These are phyloP conservation scores for Xylaria sp. DNA, from an alignment of 2,329 filamentous ascomycete species.

Conservation along the genomic window DNA sequence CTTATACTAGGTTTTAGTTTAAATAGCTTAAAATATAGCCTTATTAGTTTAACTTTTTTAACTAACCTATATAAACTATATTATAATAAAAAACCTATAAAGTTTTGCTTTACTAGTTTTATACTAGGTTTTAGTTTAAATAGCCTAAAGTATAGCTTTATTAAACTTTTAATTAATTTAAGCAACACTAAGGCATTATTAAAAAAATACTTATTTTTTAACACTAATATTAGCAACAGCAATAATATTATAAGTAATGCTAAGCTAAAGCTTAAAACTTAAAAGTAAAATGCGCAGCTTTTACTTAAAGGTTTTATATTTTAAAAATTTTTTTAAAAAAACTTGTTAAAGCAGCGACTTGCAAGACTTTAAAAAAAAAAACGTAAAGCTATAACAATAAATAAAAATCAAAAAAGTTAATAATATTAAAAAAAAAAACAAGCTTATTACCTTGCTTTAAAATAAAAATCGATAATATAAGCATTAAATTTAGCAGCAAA, in stretches of 20 bases:
- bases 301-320: conserved; percentile 11
- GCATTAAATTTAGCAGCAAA: conserved; percentile 7
- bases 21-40: conserved; percentile 9
- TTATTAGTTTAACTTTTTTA: not conserved
- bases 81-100: not conserved
- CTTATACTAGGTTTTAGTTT: not conserved
- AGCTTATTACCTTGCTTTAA: conserved; percentile 14
- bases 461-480: not conserved
- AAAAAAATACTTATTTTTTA: not conserved
- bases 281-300: not conserved
- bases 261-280: not conserved
- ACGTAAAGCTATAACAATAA: conserved; percentile 2
- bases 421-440: conserved; percentile 8
- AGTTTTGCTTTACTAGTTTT: too few species aligned
- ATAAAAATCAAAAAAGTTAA: conserved; percentile 13
- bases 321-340: conserved; percentile 5
- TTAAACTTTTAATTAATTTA: too few species aligned
- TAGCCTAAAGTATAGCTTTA: conserved; percentile 11
- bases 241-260: too few species aligned
- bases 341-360: conserved; percentile 7
- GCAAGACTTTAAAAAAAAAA: conserved; percentile 15
- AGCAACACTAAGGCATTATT: too few species aligned
- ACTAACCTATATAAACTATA: not conserved
- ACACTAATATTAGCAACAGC: too few species aligned
- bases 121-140: not conserved